Evolutionary conservation across 495 filamentous ascomycete genomes (phyloP), one percentile per base, ranked within the genome.

Genomic region (Margaritispora aquatica): DNA sequence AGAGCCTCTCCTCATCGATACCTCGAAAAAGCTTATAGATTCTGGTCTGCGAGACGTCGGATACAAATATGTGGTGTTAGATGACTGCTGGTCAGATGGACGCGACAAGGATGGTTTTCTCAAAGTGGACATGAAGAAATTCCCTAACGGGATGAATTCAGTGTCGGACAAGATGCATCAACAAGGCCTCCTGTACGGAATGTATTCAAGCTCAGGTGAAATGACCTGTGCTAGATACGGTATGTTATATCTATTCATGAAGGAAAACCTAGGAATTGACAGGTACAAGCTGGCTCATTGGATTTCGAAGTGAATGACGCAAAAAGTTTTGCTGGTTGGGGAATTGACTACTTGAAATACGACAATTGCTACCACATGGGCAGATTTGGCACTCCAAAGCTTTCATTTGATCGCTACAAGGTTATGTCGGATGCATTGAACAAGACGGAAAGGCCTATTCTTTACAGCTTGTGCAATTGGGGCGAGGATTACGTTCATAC

Each of bases 61-160:
- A 8, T 84, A 84, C 63, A 68, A 82, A 5, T 82, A 83, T 64
- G 71, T 84, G 29, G 74, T 80, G 8, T 61, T 84, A 2, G 80
- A 84, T 61, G 81, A 84, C 66, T 82, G 76, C 64, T 81, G 78
- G 78, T 78, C 75, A 10, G 63, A 64, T 47, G 78, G 78, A 54
- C 63, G 52, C 53, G 71, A 70, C 59, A 22, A 52, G 34, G 69
- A 56, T 29, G 47, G 52, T 10, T 57, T 31, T 20, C 52, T 71
- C 63, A 61, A 29, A 41, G 20, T 50, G 20, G 69, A 71, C 48
- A 26, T 47, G 1, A 26, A 48, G 1, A 70, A 67, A 38, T 68
- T 66, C 26, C 69, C 68, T 17, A 59, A 52, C 1, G 69, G 61
- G 11, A 71, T 74, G 64, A 65, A 63, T 20, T 53, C 53, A 4